Evolutionary conservation across 495 filamentous ascomycete genomes (phyloP).

Genomic region (Pseudomonodictys pantanalensis): DNA sequence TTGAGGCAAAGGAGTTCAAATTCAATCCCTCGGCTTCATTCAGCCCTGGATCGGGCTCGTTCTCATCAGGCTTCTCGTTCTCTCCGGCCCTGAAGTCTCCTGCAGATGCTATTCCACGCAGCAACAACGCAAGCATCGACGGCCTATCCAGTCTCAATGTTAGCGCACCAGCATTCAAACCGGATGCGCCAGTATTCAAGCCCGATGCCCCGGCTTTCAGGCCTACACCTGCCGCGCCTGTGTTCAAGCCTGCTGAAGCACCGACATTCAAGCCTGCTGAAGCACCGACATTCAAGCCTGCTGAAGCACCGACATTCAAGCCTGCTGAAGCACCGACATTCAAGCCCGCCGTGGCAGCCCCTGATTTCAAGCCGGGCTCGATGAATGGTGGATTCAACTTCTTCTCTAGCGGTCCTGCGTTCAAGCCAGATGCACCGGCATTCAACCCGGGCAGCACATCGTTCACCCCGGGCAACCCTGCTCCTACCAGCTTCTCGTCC

Average conservation of each 20-base stretch:
- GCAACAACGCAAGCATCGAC: constrained; percentile 33
- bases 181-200: constrained; percentile 44
- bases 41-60: constrained; percentile 56
- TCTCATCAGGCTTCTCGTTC: constrained; percentile 52
- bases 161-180: constrained; percentile 67
- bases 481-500: constrained; percentile 37
- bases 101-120: constrained; percentile 13
- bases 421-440: constrained; percentile 76
- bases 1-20: constrained; percentile 82
- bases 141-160: constrained; percentile 56
- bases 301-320: constrained; percentile 29
- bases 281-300: constrained; percentile 68
- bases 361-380: too few relatives aligned
- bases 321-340: constrained; percentile 17
- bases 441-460: constrained; percentile 52
- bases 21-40: constrained; percentile 68
- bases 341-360: constrained; percentile 19
- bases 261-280: constrained; percentile 50
- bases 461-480: constrained; percentile 41
- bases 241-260: constrained; percentile 43
- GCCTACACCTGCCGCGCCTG: constrained; percentile 47
- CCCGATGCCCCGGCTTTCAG: constrained; percentile 27
- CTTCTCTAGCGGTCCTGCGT: constrained; percentile 61
- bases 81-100: constrained; percentile 43
- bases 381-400: constrained; percentile 63